Conservation (phyloP, 73 alveolate genomes). For the Loxodes magnus region DNA sequence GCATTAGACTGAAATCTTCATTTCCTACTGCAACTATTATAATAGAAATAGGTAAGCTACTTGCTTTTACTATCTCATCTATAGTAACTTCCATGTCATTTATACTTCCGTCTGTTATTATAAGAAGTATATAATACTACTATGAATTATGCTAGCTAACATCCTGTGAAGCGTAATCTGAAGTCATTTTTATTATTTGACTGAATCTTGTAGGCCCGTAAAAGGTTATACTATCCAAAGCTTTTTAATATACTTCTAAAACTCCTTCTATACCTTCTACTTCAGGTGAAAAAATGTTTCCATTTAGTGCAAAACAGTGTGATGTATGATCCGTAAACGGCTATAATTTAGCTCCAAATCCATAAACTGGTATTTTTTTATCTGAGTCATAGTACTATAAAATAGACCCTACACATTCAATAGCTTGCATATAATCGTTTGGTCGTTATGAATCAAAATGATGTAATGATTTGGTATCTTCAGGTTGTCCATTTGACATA, state of each 20-base stretch:
- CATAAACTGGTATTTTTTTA: conserved; percentile 81
- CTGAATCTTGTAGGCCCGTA: conserved; percentile 93
- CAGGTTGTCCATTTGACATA: conserved; percentile 68
- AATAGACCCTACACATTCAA: conserved; percentile 61
- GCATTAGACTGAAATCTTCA: conserved; percentile 80
- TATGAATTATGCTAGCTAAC: conserved; percentile 31
- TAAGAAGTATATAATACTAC: conserved; percentile 55
- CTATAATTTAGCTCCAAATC: conserved; percentile 87
- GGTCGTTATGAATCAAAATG: conserved; percentile 19
- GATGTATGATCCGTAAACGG: conserved; percentile 46
- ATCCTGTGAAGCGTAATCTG: conserved; percentile 43
- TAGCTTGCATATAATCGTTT: conserved; percentile 70
- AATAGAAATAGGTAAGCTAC: conserved; percentile 75
- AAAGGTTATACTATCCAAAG: conserved; percentile 33
- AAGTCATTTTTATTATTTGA: conserved; percentile 28
- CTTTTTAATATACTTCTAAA: conserved; percentile 57
- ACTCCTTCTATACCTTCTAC: conserved; percentile 77
- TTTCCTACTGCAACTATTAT: conserved; percentile 92
- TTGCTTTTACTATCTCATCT: conserved; percentile 76
- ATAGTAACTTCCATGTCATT: conserved; percentile 80
- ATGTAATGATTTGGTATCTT: conserved; percentile 47
- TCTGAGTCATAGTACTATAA: conserved; percentile 81
- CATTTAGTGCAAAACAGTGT: conserved; percentile 85
- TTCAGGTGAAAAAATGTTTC: conserved; percentile 74
- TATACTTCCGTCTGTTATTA: conserved; percentile 89